A percentile compares a stretch with the other conserved stretches of the same genome.
phyloP scores from a whole-genome alignment of 768 basidiomycete species.

The Lentinula edodes region DNA sequence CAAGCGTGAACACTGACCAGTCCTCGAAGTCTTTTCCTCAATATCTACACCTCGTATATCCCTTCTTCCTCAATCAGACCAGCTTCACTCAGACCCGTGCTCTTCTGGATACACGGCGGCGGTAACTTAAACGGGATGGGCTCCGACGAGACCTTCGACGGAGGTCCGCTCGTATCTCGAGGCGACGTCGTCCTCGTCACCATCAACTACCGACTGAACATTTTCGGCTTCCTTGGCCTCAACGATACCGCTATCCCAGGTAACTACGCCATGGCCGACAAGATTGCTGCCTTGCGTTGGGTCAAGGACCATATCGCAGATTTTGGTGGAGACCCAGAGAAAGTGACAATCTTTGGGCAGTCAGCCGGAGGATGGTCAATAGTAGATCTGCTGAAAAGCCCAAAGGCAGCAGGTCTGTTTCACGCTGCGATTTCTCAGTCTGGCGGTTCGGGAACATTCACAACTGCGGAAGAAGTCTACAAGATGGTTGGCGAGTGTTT shows the following conservation, averaged over 20 bases:
- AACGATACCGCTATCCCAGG: slow-evolving; percentile 29
- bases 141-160: slow-evolving; percentile 27
- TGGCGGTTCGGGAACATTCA: slow-evolving; percentile 12
- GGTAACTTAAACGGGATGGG: slow-evolving; percentile 29
- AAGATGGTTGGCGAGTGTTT: slow-evolving; percentile 10
- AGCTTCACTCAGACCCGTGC: slow-evolving; percentile 25
- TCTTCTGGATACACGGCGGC: slow-evolving; percentile 37
- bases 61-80: slow-evolving; percentile 14
- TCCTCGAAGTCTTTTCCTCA: slow-evolving; percentile 26
- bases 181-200: slow-evolving; percentile 34
- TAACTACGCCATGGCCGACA: slow-evolving; percentile 36
- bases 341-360: slow-evolving; percentile 40
- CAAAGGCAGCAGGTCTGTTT: slow-evolving; percentile 23
- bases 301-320: slow-evolving; percentile 35
- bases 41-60: slow-evolving; percentile 31
- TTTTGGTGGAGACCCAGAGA: slow-evolving; percentile 41
- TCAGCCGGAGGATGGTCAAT: slow-evolving; percentile 39
- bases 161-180: slow-evolving; percentile 29
- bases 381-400: slow-evolving; percentile 19
- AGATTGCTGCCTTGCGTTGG: slow-evolving; percentile 36
- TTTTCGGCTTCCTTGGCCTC: slow-evolving; percentile 31
- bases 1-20: not conserved
- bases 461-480: not conserved
- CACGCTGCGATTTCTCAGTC: slow-evolving; percentile 21
- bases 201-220: slow-evolving; percentile 34